Conservation (phyloP, 345 rosid genomes). For the Zanthoxylum bungeanum region DNA sequence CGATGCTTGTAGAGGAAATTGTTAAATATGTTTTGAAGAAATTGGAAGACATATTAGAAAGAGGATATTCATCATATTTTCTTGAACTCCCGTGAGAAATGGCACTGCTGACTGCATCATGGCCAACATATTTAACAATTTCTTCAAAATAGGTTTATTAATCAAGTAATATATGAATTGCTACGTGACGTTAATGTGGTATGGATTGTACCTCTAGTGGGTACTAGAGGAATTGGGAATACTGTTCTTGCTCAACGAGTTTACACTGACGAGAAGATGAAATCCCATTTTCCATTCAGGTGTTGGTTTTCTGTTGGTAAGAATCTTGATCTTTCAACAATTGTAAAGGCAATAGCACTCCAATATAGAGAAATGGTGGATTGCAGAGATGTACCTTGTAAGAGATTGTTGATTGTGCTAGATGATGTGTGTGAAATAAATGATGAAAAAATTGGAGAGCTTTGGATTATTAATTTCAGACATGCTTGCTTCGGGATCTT, state of each 20-base stretch:
- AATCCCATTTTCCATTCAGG: background rate
- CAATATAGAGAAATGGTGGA: background rate
- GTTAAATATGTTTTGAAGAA: too few relatives aligned
- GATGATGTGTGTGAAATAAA: background rate
- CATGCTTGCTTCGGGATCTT: too few relatives aligned
- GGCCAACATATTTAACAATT: too few relatives aligned
- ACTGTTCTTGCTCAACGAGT: constrained; percentile 22
- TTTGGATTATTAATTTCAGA: too few relatives aligned
- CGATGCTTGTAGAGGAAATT: too few relatives aligned
- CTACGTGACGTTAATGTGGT: too few relatives aligned
- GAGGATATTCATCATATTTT: too few relatives aligned
- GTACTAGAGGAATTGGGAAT: constrained; percentile 27
- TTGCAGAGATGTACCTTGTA: background rate
- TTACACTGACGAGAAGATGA: constrained; percentile 1
- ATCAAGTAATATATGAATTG: too few relatives aligned
- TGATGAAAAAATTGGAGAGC: background rate
- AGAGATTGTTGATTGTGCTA: constrained; percentile 18
- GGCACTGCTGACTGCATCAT: too few relatives aligned
- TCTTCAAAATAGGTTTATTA: too few relatives aligned
- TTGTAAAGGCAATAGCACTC: background rate
- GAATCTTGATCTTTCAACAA: background rate
- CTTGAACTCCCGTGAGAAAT: too few relatives aligned
- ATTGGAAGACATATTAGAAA: too few relatives aligned
- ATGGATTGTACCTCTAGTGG: constrained; percentile 22
- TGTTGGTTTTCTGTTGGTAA: constrained; percentile 17